Base-by-base conservation (phyloP, 352 stramenopile genomes). In the Phytophthora crassamura region DNA sequence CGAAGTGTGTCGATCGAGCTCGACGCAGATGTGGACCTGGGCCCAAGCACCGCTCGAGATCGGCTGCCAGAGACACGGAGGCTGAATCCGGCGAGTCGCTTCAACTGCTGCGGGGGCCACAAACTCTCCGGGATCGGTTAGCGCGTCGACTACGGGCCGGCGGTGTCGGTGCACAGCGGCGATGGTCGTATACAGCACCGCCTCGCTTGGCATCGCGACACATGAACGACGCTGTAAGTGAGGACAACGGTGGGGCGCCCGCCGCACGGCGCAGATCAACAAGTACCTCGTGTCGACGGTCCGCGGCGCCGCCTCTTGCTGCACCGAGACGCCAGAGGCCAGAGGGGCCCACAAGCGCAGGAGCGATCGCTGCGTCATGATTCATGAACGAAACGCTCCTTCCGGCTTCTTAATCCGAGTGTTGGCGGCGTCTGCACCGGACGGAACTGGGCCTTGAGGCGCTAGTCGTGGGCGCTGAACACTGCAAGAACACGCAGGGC, bases 1-100 rank as follows among this genome's bases (percentile, higher is more conserved):
- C 61, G 42, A 47, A 22, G 75, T 48, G 5, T 51, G 55, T 6
- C 70, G 16, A 9, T 62, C 72, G 54, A 88, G 75, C 51, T 90
- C 81, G 5, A 80, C 59, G 20, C 83, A 87, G 12, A 90, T 39
- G 41, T 90, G 78, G 22, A 88, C 50, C 39, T 87, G 81, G 8
- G 81, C 69, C 78, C 69, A 83, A 14, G 66, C 75, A 25, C 76
- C 81, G 15, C 76, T 59, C 11, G 74, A 74, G 11, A 88, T 59
- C 16, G 74, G 71, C 45, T 64, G 47, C 80, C 78, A 89, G 14
- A 55, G 42, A 32, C 43, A 53, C 18, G 45, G 40, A 2, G 25
- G 18, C 7, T 35, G 49, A n/a, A 45, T 47, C 12, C 18, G 38
- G 38, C 20, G 46, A 18, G 28, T 14, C 16, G 34, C 32, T 42